Conservation (phyloP, 208 protist species). For the Blastocrithidia nonstop region DNA sequence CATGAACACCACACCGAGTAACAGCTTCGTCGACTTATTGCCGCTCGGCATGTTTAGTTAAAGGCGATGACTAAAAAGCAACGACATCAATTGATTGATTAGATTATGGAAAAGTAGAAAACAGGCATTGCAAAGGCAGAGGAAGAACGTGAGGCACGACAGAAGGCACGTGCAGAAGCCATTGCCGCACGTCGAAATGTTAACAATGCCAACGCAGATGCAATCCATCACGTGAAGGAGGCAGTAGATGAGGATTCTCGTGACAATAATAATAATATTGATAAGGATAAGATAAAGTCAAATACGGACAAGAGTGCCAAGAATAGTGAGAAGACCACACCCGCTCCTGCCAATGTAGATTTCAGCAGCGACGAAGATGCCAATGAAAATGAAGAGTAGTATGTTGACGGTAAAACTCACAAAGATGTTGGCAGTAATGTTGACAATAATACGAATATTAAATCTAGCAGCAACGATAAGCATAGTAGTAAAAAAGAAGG, state of each 20-base stretch:
- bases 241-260: too few species aligned
- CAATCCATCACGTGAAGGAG: not conserved
- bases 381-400: not conserved
- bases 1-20: constrained; percentile 71
- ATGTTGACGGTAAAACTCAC: not conserved
- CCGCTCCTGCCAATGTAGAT: too few species aligned
- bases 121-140: constrained; percentile 27
- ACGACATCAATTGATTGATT: constrained; percentile 42
- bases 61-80: constrained; percentile 68
- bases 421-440: not conserved
- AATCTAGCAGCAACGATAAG: constrained; percentile 2
- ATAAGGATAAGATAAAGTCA: constrained; percentile 5
- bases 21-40: constrained; percentile 66
- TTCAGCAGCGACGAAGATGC: too few species aligned
- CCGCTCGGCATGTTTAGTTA: constrained; percentile 49
- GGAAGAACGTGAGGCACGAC: constrained; percentile 20
- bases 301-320: not conserved
- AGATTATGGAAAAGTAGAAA: constrained; percentile 41
- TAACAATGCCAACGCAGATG: constrained; percentile 7
- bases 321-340: not conserved
- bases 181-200: constrained; percentile 3
- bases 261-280: constrained; percentile 14
- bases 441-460: constrained; percentile 2
- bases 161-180: constrained; percentile 9
- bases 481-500: not conserved